A percentile compares a stretch with the other conserved stretches of the same genome.
These are phyloP conservation scores for Russula virescens DNA, from an alignment of 768 basidiomycete genomes.

Conservation along the genomic window DNA sequence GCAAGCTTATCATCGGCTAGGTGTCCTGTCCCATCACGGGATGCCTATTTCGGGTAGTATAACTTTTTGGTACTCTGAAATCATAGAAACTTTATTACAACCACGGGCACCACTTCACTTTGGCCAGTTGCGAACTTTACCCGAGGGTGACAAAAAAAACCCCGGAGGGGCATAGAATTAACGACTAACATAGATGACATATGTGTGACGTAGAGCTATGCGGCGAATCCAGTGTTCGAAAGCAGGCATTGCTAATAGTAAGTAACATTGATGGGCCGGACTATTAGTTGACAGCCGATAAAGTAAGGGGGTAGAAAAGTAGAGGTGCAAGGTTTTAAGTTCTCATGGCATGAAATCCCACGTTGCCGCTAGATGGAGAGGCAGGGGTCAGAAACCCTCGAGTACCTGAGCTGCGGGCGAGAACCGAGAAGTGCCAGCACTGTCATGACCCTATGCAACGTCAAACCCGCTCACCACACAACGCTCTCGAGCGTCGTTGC, in stretches of 20 bases:
- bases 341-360: not conserved
- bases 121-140: not conserved
- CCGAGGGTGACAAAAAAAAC: not conserved
- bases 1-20: slow-evolving; percentile 83
- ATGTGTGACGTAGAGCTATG: slow-evolving; percentile 3
- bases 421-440: not conserved
- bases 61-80: slow-evolving; percentile 1
- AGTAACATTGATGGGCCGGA: slow-evolving; percentile 8
- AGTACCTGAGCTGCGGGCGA: not conserved
- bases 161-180: not conserved
- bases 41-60: not conserved
- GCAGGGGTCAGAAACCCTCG: no score
- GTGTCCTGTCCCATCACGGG: not conserved
- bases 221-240: not conserved
- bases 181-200: slow-evolving; percentile 5
- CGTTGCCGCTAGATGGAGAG: not conserved
- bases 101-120: not conserved
- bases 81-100: slow-evolving; percentile 12
- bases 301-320: not conserved
- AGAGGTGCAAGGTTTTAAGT: not conserved
- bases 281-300: slow-evolving; percentile 12
- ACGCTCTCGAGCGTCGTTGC: slow-evolving; percentile 29
- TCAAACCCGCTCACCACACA: slow-evolving; percentile 28
- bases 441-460: slow-evolving; percentile 1
- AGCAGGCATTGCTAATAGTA: slow-evolving; percentile 14